Evolutionary conservation across 306 rosid species (phyloP).

Genomic region (Pyrus bretschneideri): DNA sequence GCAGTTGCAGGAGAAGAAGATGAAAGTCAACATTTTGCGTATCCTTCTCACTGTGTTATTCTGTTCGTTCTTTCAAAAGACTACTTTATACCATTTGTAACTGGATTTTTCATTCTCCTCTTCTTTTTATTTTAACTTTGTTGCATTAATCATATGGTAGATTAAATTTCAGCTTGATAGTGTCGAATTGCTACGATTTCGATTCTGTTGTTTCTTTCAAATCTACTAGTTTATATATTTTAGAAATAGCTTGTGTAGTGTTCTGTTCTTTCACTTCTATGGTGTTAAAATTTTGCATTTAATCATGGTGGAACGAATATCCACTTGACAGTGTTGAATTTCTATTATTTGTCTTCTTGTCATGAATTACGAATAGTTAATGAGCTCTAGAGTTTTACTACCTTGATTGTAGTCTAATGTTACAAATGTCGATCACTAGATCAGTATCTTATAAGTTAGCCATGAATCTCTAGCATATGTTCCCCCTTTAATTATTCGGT

Average conservation of each 20-base stretch:
- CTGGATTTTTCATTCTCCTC: neutral
- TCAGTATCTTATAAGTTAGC: neutral
- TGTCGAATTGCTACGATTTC: neutral
- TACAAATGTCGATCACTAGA: neutral
- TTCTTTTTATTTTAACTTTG: neutral
- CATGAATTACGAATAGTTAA: neutral
- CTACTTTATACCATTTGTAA: neutral
- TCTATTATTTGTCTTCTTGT: neutral
- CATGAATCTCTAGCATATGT: neutral
- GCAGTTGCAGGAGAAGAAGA: conserved; percentile 14
- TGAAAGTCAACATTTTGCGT: conserved; percentile 63
- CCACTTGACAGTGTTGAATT: neutral
- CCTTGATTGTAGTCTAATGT: neutral
- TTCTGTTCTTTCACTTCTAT: neutral
- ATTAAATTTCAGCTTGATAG: neutral
- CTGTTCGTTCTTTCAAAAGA: neutral
- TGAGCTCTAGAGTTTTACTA: neutral
- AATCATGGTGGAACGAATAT: neutral
- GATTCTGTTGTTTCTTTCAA: neutral
- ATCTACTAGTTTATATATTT: neutral
- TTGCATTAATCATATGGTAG: neutral
- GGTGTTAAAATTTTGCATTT: neutral
- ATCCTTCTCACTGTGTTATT: conserved; percentile 28
- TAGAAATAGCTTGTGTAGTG: neutral
- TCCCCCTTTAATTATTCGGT: neutral